Percentiles rank a stretch among this genome's conserved stretches.
Conservation (phyloP, 148 eudicot species). For the Amaranthus cruentus region DNA sequence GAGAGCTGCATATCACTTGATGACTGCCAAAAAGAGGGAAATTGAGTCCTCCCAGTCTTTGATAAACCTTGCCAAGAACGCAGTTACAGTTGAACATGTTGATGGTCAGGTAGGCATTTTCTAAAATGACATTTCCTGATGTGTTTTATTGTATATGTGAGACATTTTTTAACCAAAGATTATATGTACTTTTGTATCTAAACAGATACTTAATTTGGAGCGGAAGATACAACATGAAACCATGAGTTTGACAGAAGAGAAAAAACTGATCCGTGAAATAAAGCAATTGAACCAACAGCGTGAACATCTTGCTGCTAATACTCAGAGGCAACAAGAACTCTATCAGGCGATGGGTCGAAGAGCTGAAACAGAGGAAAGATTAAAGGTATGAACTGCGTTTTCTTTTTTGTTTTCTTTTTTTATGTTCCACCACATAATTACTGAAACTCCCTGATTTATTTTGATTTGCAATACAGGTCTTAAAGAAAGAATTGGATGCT, state of each 20-base stretch:
- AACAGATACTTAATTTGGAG: conserved; percentile 65
- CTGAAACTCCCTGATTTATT: conserved; percentile 2
- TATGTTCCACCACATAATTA: background rate
- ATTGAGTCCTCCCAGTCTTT: conserved; percentile 58
- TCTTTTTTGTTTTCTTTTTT: background rate
- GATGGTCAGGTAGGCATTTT: conserved; percentile 49
- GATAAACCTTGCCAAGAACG: conserved; percentile 68
- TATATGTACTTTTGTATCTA: conserved; percentile 10
- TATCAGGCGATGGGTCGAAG: conserved; percentile 63
- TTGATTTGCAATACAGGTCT: conserved; percentile 35
- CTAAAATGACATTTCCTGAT: background rate
- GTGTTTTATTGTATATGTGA: background rate
- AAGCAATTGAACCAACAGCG: conserved; percentile 70
- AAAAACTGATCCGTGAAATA: conserved; percentile 73
- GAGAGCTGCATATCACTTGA: conserved; percentile 47
- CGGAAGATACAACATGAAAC: conserved; percentile 86
- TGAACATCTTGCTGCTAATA: conserved; percentile 51
- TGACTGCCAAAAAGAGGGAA: conserved; percentile 62
- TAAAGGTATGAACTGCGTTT: conserved; percentile 47
- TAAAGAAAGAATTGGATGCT: conserved; percentile 63
- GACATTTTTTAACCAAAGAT: background rate
- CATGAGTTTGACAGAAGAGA: conserved; percentile 67
- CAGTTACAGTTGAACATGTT: conserved; percentile 65
- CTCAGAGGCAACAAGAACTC: conserved; percentile 62
- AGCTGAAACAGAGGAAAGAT: conserved; percentile 53